Conservation (phyloP, 1,284 basidiomycete genomes). For the Ustilago curta region DNA sequence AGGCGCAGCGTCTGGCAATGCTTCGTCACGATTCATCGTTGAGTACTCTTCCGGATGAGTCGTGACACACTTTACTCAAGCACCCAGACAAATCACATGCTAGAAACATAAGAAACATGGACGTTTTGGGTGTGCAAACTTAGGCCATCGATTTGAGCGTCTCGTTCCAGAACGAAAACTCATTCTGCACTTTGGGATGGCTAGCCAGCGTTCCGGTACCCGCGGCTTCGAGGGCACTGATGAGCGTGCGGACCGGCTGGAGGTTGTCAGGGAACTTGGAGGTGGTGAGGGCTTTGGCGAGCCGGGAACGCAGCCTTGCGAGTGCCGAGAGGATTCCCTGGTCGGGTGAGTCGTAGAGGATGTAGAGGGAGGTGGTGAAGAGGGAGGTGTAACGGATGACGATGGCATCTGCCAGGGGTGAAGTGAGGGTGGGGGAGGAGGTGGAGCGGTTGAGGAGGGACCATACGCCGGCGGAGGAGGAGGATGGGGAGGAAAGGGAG, state of each 20-base stretch:
- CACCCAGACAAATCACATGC: no score
- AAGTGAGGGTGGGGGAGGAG: background rate
- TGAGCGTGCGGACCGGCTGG: constrained; percentile 1
- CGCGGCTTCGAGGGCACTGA: constrained; percentile 3
- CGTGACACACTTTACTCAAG: background rate
- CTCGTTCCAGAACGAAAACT: constrained; percentile 47
- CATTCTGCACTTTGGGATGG: constrained; percentile 38
- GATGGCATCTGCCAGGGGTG: constrained; percentile 1
- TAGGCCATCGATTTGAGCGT: background rate
- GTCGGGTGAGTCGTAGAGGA: constrained; percentile 17
- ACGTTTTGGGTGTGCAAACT: no score
- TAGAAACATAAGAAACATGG: no score
- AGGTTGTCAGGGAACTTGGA: no score
- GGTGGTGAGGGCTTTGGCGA: constrained; percentile 10
- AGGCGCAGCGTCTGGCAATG: constrained; percentile 54
- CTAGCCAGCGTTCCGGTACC: constrained; percentile 2
- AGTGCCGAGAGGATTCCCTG: constrained; percentile 25
- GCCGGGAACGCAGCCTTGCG: constrained; percentile 13
- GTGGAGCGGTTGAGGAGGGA: constrained; percentile 5
- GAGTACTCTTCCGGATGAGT: constrained; percentile 34
- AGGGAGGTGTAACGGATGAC: constrained; percentile 29
- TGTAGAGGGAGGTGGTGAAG: constrained; percentile 32
- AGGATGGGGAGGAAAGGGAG: constrained; percentile 10
- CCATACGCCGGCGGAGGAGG: constrained; percentile 8
- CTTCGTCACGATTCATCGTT: constrained; percentile 45